Percentiles rank a stretch among this genome's conserved stretches.
Evolutionary conservation across 2,329 filamentous ascomycete species (phyloP).

Genomic region (Dactylellina cionopaga): DNA sequence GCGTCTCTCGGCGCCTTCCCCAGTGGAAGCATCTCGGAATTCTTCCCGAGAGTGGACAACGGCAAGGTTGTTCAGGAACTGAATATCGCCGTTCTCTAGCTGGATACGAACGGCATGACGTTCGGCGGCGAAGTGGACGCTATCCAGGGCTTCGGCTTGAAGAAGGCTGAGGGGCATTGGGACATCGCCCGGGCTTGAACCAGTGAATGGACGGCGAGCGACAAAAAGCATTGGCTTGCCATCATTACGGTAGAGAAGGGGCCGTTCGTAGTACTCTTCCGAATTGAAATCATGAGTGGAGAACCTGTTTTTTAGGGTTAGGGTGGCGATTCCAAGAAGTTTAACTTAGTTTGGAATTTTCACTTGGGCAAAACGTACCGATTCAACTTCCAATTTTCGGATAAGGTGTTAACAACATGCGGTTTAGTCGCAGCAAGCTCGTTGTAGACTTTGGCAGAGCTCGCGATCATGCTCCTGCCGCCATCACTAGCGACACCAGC

Average conservation of each 20-base stretch:
- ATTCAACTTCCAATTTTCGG: conserved; percentile 65
- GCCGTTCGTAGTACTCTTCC: conserved; percentile 60
- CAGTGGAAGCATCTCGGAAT: conserved; percentile 59
- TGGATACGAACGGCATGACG: conserved; percentile 60
- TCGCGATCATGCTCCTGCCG: conserved; percentile 67
- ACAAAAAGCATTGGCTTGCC: conserved; percentile 70
- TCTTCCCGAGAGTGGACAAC: conserved; percentile 64
- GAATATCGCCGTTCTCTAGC: conserved; percentile 62
- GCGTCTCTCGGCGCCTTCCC: conserved; percentile 56
- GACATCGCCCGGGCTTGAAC: conserved; percentile 68
- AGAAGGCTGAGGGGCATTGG: conserved; percentile 64
- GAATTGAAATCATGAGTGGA: conserved; percentile 42
- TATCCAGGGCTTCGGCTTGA: conserved; percentile 63
- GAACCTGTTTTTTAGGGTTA: conserved; percentile 23
- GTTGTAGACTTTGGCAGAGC: conserved; percentile 68
- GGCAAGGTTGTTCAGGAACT: conserved; percentile 65
- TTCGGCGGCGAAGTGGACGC: conserved; percentile 63
- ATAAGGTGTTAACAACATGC: conserved; percentile 66
- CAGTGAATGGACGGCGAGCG: conserved; percentile 69
- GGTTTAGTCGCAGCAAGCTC: conserved; percentile 66
- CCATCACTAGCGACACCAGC: conserved; percentile 64
- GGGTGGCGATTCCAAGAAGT: not conserved
- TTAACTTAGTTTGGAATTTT: not conserved
- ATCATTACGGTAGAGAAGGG: conserved; percentile 69
- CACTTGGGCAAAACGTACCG: conserved; percentile 59